Percentiles rank a stretch among this genome's conserved stretches.
Evolutionary conservation across 345 rosid genomes (phyloP).

Genomic region (Microthlaspi erraticum): DNA sequence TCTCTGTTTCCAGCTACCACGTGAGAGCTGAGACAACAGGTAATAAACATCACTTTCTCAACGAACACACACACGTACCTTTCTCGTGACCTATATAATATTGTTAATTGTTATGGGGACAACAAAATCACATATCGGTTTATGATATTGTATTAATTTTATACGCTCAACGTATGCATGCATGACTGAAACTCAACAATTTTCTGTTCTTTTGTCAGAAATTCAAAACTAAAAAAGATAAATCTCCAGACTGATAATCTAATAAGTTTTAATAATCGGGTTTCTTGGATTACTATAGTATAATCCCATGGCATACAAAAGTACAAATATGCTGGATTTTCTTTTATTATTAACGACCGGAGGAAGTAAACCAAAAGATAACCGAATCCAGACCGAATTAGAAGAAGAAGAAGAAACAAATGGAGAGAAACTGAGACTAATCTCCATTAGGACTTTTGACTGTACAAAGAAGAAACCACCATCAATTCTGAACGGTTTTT

Average conservation of each 20-base stretch:
- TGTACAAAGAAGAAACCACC: conserved; percentile 29
- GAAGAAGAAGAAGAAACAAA: not conserved
- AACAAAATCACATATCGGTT: conserved; percentile 9
- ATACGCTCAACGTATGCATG: conserved; percentile 17
- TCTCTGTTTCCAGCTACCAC: conserved; percentile 30
- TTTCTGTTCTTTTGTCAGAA: not conserved
- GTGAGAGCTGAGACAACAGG: conserved; percentile 27
- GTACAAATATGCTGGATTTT: not conserved
- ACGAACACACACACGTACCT: conserved; percentile 25
- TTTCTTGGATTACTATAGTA: too few species aligned
- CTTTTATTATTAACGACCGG: conserved; percentile 27
- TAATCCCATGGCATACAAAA: not conserved
- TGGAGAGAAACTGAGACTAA: conserved; percentile 16
- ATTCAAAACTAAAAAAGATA: not conserved
- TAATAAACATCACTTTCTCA: conserved; percentile 17
- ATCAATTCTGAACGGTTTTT: conserved; percentile 7
- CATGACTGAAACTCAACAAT: conserved; percentile 5
- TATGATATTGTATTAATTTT: too few species aligned
- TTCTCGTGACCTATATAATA: conserved; percentile 33
- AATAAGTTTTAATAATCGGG: not conserved
- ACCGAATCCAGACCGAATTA: conserved; percentile 9
- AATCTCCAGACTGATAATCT: too few species aligned
- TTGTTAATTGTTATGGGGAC: not conserved
- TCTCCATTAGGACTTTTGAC: conserved; percentile 33
- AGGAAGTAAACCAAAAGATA: conserved; percentile 1